A percentile compares a stretch with the other conserved stretches of the same genome.
Evolutionary conservation across 805 yeast species (phyloP).

Genomic region (Barnettozyma californica): DNA sequence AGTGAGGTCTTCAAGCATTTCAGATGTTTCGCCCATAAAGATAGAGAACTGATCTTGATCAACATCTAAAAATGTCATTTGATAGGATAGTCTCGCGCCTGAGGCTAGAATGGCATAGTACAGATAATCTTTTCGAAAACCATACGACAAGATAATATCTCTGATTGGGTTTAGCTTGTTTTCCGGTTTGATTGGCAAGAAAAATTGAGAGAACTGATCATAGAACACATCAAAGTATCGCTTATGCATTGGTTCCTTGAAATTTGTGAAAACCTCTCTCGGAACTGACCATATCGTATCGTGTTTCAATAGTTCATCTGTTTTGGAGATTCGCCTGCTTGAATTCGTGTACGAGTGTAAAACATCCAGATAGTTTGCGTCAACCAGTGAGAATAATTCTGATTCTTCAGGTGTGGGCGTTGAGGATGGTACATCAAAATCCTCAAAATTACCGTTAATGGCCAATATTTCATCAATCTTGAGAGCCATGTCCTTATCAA

Average conservation of each 20-base stretch:
- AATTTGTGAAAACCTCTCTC: slow-evolving; percentile 8
- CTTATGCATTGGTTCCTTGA: slow-evolving; percentile 16
- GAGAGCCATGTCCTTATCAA: neutral
- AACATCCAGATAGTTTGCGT: neutral
- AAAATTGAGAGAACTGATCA: slow-evolving; percentile 18
- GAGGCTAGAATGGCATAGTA: neutral
- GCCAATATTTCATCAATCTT: neutral
- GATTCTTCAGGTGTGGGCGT: neutral
- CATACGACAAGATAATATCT: neutral
- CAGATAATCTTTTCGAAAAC: neutral
- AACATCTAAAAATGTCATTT: neutral
- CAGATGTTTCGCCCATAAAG: neutral
- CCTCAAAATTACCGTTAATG: neutral
- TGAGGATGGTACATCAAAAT: neutral
- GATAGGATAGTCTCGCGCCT: neutral
- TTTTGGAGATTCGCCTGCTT: neutral
- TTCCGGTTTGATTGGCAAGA: slow-evolving; percentile 15
- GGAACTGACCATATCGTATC: neutral
- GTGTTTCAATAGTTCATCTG: neutral
- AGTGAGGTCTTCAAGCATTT: neutral
- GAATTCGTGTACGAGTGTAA: neutral
- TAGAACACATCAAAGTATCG: slow-evolving; percentile 22
- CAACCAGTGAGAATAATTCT: neutral
- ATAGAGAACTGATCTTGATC: neutral
- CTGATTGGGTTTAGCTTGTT: neutral